These are phyloP conservation scores for Phlebiopsis flavidoalba DNA, from an alignment of 768 basidiomycete genomes.

Conservation along the genomic window DNA sequence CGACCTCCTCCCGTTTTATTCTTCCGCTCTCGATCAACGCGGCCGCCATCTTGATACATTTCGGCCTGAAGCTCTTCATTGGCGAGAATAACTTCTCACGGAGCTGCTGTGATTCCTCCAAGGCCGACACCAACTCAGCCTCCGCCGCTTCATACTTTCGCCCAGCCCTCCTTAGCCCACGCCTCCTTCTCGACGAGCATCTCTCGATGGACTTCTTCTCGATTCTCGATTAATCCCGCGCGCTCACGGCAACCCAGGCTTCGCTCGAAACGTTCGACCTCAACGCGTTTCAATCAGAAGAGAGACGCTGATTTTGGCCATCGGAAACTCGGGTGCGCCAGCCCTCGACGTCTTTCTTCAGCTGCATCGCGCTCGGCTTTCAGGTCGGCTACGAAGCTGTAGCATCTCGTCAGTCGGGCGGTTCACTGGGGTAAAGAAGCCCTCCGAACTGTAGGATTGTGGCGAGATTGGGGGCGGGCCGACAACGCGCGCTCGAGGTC, in stretches of 20 bases:
- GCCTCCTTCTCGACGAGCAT: constrained; percentile 33
- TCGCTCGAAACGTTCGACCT: constrained; percentile 79
- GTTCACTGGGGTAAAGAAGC: constrained; percentile 23
- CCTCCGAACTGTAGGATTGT: constrained; percentile 44
- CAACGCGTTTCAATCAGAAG: constrained; percentile 65
- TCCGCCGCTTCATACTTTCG: constrained; percentile 19
- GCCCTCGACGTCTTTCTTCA: constrained; percentile 83
- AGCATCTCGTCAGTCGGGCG: constrained; percentile 75
- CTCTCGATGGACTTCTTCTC: constrained; percentile 58
- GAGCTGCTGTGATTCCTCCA: constrained; percentile 34
- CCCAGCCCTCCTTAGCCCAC: constrained; percentile 25
- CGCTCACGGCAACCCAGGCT: constrained; percentile 79
- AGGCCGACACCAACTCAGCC: constrained; percentile 25
- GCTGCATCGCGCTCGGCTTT: constrained; percentile 86
- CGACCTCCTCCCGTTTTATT: constrained; percentile 45
- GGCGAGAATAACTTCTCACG: constrained; percentile 21
- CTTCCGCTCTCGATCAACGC: constrained; percentile 33
- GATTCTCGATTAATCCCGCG: constrained; percentile 55
- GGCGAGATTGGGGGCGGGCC: constrained; percentile 33
- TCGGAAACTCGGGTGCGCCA: constrained; percentile 78
- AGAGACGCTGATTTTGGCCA: constrained; percentile 64
- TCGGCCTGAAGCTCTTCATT: constrained; percentile 10
- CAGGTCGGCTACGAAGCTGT: constrained; percentile 64
- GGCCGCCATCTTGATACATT: constrained; percentile 20
- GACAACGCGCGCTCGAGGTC: constrained; percentile 72